These are phyloP conservation scores for Cercospora zeina DNA, from an alignment of 2,329 filamentous ascomycete genomes.

Conservation along the genomic window DNA sequence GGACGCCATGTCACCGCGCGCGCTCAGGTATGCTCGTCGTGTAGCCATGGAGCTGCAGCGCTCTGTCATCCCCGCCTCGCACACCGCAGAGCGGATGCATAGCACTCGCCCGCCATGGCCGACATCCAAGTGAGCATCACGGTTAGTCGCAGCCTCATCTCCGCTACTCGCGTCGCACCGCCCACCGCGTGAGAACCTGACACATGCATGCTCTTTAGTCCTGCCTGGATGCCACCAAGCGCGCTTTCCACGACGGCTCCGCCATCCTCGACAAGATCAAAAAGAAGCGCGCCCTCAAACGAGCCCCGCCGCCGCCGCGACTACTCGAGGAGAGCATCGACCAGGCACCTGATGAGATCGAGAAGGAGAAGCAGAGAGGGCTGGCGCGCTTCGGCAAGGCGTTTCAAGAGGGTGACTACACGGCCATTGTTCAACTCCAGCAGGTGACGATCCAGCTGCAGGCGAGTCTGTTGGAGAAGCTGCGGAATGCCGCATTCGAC, in stretches of 20 bases:
- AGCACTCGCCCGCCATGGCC: constrained; percentile 18
- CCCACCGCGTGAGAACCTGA: constrained; percentile 15
- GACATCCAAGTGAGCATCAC: constrained; percentile 26
- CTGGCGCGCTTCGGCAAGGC: constrained; percentile 35
- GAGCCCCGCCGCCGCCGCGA: constrained; percentile 37
- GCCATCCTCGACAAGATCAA: constrained; percentile 40
- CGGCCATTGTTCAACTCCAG: constrained; percentile 38
- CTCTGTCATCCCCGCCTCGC: not conserved
- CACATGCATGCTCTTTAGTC: constrained; percentile 22
- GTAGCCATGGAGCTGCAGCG: not conserved
- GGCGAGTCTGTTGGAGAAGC: constrained; percentile 36
- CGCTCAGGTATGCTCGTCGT: not conserved
- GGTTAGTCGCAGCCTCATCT: constrained; percentile 21
- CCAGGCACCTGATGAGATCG: constrained; percentile 39
- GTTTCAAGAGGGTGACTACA: constrained; percentile 39
- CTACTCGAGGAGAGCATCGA: constrained; percentile 38
- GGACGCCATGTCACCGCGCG: not conserved
- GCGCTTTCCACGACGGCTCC: constrained; percentile 35
- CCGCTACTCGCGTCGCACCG: constrained; percentile 5
- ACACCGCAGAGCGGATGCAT: not conserved
- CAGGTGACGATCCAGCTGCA: constrained; percentile 39
- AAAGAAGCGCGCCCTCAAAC: constrained; percentile 34
- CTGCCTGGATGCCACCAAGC: constrained; percentile 34
- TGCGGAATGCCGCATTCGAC: constrained; percentile 36
- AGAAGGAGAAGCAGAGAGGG: constrained; percentile 38